Evolutionary conservation across 2,329 filamentous ascomycete genomes (phyloP).

Genomic region (Scytalidium sp.): DNA sequence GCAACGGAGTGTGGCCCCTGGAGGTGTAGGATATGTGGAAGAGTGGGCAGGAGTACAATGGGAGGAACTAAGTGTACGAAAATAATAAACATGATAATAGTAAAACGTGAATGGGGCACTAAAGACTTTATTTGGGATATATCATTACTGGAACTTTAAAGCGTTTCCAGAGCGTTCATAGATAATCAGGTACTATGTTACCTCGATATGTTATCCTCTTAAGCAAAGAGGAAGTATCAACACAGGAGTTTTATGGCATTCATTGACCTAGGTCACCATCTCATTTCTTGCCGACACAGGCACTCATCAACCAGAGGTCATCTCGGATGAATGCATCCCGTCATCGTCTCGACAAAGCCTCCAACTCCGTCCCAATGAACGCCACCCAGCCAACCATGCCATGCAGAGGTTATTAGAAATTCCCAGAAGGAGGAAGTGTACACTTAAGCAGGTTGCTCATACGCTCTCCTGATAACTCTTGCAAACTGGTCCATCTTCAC

Average conservation of each 20-base stretch:
- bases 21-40: conserved; percentile 75
- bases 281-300: not conserved
- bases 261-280: not conserved
- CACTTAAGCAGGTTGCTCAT: conserved; percentile 71
- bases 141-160: too few relatives aligned
- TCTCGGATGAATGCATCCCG: not conserved
- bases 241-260: not conserved
- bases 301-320: not conserved
- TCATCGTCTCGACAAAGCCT: not conserved
- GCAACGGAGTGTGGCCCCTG: conserved; percentile 53
- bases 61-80: conserved; percentile 63
- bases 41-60: conserved; percentile 99
- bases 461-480: conserved; percentile 77
- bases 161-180: too few relatives aligned
- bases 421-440: not conserved
- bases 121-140: too few relatives aligned
- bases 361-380: conserved; percentile 1
- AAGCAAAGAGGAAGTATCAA: too few relatives aligned
- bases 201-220: too few relatives aligned
- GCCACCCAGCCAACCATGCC: conserved; percentile 2
- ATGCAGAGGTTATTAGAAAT: conserved; percentile 3
- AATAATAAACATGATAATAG: not conserved
- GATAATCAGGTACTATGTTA: too few relatives aligned
- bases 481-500: conserved; percentile 87
- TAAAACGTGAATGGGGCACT: not conserved